These are phyloP conservation scores for Mortierella hygrophila DNA, from an alignment of 192 early-diverging fungal genomes.

Conservation along the genomic window DNA sequence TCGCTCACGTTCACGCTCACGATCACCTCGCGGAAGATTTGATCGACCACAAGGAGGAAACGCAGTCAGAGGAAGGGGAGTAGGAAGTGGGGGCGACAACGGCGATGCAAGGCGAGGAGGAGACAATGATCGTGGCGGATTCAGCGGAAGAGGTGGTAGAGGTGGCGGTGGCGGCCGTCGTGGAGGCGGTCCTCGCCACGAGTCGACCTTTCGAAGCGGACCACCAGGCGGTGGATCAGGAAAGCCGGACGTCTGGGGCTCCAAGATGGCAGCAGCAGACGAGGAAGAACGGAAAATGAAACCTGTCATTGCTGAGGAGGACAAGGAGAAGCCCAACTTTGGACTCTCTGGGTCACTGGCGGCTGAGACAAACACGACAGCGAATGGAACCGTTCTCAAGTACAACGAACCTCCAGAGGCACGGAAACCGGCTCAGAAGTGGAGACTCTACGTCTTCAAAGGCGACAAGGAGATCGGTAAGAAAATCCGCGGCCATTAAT, in stretches of 20 bases:
- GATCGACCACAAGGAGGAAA: constrained; percentile 10
- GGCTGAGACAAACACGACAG: constrained; percentile 86
- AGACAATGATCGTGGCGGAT: neutral
- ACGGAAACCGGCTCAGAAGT: constrained; percentile 77
- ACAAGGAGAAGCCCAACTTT: constrained; percentile 86
- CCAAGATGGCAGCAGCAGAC: constrained; percentile 42
- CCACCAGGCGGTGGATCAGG: constrained; percentile 21
- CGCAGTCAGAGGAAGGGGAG: neutral
- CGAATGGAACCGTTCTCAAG: constrained; percentile 89
- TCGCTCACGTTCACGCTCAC: constrained; percentile 28
- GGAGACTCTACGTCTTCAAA: constrained; percentile 96
- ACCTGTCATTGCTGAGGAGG: constrained; percentile 42
- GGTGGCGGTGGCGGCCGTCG: constrained; percentile 28
- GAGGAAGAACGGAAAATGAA: constrained; percentile 48
- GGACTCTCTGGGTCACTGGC: constrained; percentile 88
- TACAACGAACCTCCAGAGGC: constrained; percentile 95
- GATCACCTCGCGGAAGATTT: constrained; percentile 16
- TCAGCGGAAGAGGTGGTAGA: constrained; percentile 10
- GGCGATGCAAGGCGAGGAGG: neutral
- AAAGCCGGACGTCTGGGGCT: constrained; percentile 56
- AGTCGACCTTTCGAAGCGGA: constrained; percentile 35
- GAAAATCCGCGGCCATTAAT: neutral
- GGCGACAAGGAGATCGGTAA: constrained; percentile 86
- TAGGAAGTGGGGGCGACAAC: neutral
- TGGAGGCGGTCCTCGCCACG: constrained; percentile 37